Evolutionary conservation across 805 yeast species (phyloP).

Genomic region (Starmerella sp.): DNA sequence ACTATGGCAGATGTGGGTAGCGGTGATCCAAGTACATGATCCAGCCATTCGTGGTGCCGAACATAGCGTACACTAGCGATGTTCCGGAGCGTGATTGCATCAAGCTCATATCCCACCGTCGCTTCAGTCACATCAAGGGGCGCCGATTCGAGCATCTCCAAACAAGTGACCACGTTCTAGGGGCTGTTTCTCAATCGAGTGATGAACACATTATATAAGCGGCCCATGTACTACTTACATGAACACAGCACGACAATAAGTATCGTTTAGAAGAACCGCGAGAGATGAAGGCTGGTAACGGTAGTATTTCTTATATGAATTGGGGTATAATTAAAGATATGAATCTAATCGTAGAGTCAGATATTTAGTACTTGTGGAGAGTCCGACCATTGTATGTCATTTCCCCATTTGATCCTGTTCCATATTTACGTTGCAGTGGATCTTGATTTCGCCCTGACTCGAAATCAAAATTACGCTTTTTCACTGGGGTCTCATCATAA

Average conservation of each 20-base stretch:
- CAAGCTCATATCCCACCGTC: constrained; percentile 34
- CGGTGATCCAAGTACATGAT: constrained; percentile 32
- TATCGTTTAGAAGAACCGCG: too few species aligned
- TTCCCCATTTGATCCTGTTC: neutral
- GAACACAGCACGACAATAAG: too few species aligned
- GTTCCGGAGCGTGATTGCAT: constrained; percentile 33
- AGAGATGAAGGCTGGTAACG: too few species aligned
- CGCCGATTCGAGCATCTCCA: constrained; percentile 19
- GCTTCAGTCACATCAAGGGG: constrained; percentile 22
- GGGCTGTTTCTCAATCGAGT: neutral
- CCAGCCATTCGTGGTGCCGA: constrained; percentile 37
- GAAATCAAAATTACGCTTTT: constrained; percentile 7
- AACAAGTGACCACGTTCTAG: too few species aligned
- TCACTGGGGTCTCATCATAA: constrained; percentile 16
- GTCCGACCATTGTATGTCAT: neutral
- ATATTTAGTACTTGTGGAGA: neutral
- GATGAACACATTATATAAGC: neutral
- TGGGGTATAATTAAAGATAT: too few species aligned
- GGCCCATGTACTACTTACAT: too few species aligned
- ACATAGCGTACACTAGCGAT: constrained; percentile 35
- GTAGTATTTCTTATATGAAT: too few species aligned
- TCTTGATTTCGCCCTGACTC: neutral
- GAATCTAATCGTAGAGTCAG: neutral
- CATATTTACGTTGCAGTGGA: neutral
- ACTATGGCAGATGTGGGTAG: constrained; percentile 23